Percentiles rank a stretch among this genome's conserved stretches.
These are phyloP conservation scores for Trypanosoma vivax DNA, from an alignment of 208 protist genomes.

Conservation along the genomic window DNA sequence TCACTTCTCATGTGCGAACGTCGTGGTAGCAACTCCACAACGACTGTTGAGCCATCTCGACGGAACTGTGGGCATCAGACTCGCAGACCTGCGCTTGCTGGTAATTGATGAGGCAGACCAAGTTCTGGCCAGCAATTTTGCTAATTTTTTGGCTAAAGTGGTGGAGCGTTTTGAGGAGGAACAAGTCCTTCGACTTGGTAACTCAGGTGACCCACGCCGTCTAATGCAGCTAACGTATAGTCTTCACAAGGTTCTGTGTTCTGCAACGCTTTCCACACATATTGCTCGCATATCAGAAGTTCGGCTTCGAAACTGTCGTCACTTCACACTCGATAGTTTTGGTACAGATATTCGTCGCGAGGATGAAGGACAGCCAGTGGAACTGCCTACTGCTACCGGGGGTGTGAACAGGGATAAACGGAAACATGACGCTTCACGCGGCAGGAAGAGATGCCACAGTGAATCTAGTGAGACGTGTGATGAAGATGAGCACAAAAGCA, in stretches of 20 bases:
- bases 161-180: constrained; percentile 72
- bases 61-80: constrained; percentile 43
- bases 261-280: constrained; percentile 83
- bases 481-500: neutral
- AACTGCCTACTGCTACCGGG: neutral
- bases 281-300: constrained; percentile 79
- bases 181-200: constrained; percentile 10
- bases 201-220: neutral
- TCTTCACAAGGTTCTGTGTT: constrained; percentile 86
- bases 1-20: constrained; percentile 71
- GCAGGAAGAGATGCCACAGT: constrained; percentile 2
- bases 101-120: constrained; percentile 90
- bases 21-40: constrained; percentile 81
- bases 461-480: neutral
- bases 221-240: constrained; percentile 21
- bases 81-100: constrained; percentile 57
- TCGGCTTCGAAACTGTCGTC: constrained; percentile 76
- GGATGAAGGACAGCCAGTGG: constrained; percentile 25
- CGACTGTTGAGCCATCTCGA: constrained; percentile 76
- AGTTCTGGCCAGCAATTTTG: constrained; percentile 73
- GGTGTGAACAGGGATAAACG: constrained; percentile 9
- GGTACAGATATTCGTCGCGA: constrained; percentile 36
- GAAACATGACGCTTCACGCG: neutral
- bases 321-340: constrained; percentile 72
- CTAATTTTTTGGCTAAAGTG: constrained; percentile 70